Evolutionary conservation across 768 basidiomycete genomes (phyloP).

Genomic region (Agrocybe chaxingu): DNA sequence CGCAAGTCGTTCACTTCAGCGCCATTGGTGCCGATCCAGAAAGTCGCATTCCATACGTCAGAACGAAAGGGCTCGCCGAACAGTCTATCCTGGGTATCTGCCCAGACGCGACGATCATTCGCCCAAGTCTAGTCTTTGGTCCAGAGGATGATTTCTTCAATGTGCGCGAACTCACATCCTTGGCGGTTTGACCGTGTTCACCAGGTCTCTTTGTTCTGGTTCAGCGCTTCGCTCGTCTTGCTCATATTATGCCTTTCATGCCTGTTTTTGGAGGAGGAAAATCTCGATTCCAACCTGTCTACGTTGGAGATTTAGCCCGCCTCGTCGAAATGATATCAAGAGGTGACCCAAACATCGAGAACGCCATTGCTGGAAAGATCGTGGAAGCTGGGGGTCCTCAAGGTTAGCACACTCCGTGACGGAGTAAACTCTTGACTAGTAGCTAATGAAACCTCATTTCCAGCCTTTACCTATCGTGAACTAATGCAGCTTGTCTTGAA

Average conservation of each 20-base stretch:
- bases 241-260: conserved; percentile 60
- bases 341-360: conserved; percentile 36
- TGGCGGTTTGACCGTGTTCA: neutral
- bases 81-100: conserved; percentile 42
- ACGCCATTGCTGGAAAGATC: conserved; percentile 49
- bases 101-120: conserved; percentile 55
- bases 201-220: neutral
- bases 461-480: conserved; percentile 66
- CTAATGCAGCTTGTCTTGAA: conserved; percentile 63
- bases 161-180: conserved; percentile 38
- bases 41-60: conserved; percentile 56
- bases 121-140: conserved; percentile 75
- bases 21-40: conserved; percentile 69
- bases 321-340: conserved; percentile 58
- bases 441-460: neutral
- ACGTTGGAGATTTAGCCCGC: conserved; percentile 63
- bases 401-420: conserved; percentile 17
- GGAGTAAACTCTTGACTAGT: neutral
- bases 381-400: conserved; percentile 39
- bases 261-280: conserved; percentile 76
- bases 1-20: conserved; percentile 63
- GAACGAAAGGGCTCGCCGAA: conserved; percentile 66
- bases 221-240: conserved; percentile 62
- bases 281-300: conserved; percentile 70
- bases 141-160: conserved; percentile 76